Evolutionary conservation across 1,284 basidiomycete species (phyloP).

Genomic region (Coriolopsis trogii): DNA sequence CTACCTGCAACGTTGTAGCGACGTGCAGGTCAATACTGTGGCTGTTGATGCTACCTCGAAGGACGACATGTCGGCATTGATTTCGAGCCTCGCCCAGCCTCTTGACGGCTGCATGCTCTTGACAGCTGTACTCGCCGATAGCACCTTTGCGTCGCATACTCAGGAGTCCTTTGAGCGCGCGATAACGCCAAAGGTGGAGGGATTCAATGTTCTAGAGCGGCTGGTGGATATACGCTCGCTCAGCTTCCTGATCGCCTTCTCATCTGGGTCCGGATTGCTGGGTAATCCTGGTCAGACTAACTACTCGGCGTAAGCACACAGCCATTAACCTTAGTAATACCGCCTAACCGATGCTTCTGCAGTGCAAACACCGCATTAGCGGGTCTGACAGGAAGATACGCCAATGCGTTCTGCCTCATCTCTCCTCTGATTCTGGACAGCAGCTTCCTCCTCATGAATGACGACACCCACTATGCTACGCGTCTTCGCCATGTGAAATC

Average conservation of each 20-base stretch:
- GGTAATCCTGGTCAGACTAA: constrained; percentile 45
- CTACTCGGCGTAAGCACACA: constrained; percentile 37
- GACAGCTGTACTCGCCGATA: constrained; percentile 37
- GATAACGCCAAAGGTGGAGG: constrained; percentile 37
- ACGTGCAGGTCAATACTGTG: constrained; percentile 33
- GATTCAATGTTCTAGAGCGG: constrained; percentile 30
- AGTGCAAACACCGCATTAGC: constrained; percentile 43
- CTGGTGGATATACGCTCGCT: constrained; percentile 27
- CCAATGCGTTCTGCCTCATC: constrained; percentile 42
- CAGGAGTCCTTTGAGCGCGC: constrained; percentile 33
- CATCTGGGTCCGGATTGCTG: constrained; percentile 38
- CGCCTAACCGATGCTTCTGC: background rate
- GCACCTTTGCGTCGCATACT: constrained; percentile 34
- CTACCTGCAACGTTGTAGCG: constrained; percentile 33
- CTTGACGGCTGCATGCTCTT: constrained; percentile 42
- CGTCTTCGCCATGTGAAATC: constrained; percentile 24
- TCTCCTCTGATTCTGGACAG: constrained; percentile 39
- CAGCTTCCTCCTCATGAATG: constrained; percentile 12
- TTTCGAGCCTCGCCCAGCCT: constrained; percentile 26
- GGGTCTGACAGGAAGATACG: constrained; percentile 28
- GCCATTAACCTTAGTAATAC: background rate
- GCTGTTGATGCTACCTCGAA: constrained; percentile 35
- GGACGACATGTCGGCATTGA: constrained; percentile 23
- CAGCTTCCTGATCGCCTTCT: constrained; percentile 44
- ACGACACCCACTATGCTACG: constrained; percentile 19